phyloP scores from a whole-genome alignment of 2,329 filamentous ascomycete genomes.

The Aspergillus puulaauensis region DNA sequence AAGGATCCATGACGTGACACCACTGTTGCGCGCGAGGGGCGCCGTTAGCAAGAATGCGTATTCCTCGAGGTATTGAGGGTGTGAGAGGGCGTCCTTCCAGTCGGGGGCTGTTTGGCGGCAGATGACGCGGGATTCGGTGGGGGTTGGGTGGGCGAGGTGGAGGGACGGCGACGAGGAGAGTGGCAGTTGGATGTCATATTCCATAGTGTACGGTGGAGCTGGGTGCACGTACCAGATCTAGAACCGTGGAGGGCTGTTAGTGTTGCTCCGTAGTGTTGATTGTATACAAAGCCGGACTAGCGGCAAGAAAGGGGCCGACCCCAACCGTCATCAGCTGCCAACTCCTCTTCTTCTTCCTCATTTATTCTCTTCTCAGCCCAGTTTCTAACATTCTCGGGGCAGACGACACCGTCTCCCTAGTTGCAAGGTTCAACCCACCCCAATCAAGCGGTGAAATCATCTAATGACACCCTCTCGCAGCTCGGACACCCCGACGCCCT shows the following conservation, averaged over 20 bases:
- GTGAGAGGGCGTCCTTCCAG: constrained; percentile 60
- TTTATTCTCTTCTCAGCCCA: no score
- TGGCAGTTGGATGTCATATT: constrained; percentile 5
- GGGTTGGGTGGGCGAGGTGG: constrained; percentile 56
- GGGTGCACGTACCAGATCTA: background rate
- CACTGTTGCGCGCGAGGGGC: constrained; percentile 58
- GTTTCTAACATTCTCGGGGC: no score
- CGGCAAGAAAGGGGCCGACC: no score
- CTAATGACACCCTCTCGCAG: background rate
- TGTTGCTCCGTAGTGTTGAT: background rate
- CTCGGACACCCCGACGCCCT: background rate
- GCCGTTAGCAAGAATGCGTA: constrained; percentile 59
- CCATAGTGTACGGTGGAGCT: background rate
- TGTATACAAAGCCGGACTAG: no score
- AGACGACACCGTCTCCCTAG: no score
- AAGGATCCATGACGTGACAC: constrained; percentile 65
- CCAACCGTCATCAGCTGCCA: no score
- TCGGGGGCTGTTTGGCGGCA: constrained; percentile 57
- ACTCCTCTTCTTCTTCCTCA: no score
- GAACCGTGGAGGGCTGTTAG: background rate
- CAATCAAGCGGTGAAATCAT: background rate
- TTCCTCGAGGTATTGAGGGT: constrained; percentile 58
- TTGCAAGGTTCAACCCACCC: background rate
- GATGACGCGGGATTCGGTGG: constrained; percentile 53
- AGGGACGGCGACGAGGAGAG: constrained; percentile 15